Percentiles rank a stretch among this genome's conserved stretches.
phyloP scores from a whole-genome alignment of 176 grass and related monocot genomes.

The Pharus latifolius region DNA sequence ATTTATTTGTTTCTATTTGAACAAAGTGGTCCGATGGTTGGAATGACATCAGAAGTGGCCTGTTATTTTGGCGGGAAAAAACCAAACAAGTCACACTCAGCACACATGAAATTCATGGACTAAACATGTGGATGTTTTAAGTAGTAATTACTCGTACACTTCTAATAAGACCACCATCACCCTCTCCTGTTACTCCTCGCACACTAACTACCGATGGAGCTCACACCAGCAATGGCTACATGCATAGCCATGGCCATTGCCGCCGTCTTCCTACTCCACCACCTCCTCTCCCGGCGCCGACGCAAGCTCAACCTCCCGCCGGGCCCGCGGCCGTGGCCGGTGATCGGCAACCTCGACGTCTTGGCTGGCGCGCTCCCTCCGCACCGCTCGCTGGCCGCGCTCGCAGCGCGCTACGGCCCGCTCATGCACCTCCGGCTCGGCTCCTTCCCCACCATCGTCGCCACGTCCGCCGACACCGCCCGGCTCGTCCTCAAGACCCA shows the following conservation, averaged over 20 bases:
- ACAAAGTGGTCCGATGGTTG: too few species aligned
- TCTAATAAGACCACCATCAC: too few species aligned
- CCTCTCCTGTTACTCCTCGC: too few species aligned
- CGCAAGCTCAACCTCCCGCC: conserved; percentile 31
- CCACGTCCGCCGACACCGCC: conserved; percentile 34
- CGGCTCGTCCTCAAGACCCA: conserved; percentile 62
- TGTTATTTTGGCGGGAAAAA: too few species aligned
- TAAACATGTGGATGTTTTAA: too few species aligned
- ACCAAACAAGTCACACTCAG: too few species aligned
- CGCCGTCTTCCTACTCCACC: neutral
- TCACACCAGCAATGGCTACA: neutral
- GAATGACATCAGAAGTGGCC: too few species aligned
- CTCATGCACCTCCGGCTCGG: conserved; percentile 61
- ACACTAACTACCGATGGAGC: conserved; percentile 19
- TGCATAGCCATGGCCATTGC: neutral
- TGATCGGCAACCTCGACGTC: conserved; percentile 44
- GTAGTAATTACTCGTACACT: too few species aligned
- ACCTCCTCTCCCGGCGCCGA: neutral
- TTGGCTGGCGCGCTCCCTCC: conserved; percentile 27
- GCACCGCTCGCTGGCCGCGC: conserved; percentile 38
- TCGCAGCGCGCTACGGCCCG: conserved; percentile 36
- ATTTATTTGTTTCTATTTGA: too few species aligned
- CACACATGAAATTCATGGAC: too few species aligned
- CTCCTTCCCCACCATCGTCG: conserved; percentile 48
- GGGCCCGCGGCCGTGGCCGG: conserved; percentile 49